Base-by-base conservation (phyloP, 768 basidiomycete genomes). In the Agrocybe pediades region DNA sequence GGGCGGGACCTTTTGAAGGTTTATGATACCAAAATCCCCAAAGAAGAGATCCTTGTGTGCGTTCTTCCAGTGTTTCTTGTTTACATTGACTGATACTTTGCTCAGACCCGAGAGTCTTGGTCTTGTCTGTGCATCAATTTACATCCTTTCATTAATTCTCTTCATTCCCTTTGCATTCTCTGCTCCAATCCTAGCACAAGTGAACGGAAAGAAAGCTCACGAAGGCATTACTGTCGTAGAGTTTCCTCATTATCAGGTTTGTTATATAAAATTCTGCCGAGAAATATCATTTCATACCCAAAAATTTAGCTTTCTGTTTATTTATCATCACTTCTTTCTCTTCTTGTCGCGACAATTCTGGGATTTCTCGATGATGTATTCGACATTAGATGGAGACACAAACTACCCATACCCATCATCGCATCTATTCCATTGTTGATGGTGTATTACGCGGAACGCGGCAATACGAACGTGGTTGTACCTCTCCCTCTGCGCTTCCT, bases 321-420 rank as follows among this genome's bases (percentile, higher is more conserved):
- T 71, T 79, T 99, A 41, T 95, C 97, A 0, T 92, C 93, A 8
- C 65, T 99, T 6, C 80, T 99, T n/a, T 95, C 92, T 0, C 77
- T 99, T 30, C 74, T 98, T 27, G 92, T 92, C 40, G 95, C 97
- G 0, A 95, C 95, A 0, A 79, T 98, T 55, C 84, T 99, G 7
- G 97, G 97, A 26, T 96, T 99, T 67, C 77, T 98, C 41, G 97
- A 99, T 64, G 97, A 99, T 69, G 82, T 98, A 3, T 99, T 98
- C 61, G 97, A 99, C 68, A 98, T 99, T 60, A 86, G 97, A 16
- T 99, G 97, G 97, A 75, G 97, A 53, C 94, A 98, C 72, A 99
- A 99, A 69, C 74, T 99, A 11, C 97, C 97, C 0, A 95, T 99
- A 49, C 97, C 97, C 0, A 83, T 99, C 65, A 90, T 99, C 56